phyloP scores from a whole-genome alignment of 139 green algal species.

The Klebsormidium nitens region DNA sequence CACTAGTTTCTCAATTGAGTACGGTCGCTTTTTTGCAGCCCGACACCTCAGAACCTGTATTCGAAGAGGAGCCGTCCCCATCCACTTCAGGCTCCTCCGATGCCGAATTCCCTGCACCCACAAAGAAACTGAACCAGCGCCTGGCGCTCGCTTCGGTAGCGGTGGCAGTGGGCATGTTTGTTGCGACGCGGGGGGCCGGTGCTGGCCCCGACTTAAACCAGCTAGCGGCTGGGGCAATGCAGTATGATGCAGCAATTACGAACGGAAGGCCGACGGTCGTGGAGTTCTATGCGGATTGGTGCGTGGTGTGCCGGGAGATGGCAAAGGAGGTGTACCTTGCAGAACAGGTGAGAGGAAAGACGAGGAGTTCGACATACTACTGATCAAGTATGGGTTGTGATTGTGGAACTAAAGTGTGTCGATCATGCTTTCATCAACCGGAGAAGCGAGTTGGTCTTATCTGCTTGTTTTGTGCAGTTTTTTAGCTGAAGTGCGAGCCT shows the following conservation, averaged over 20 bases:
- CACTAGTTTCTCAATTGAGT: too few relatives aligned
- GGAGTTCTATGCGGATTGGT: conserved; percentile 97
- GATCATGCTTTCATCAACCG: not conserved
- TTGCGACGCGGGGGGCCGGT: conserved; percentile 19
- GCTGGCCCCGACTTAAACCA: conserved; percentile 8
- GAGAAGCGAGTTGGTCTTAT: not conserved
- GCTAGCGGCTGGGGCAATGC: conserved; percentile 15
- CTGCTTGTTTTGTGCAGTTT: not conserved
- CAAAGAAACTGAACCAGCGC: too few relatives aligned
- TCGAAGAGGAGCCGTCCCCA: too few relatives aligned
- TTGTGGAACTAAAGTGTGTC: not conserved
- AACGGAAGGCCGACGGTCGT: conserved; percentile 82
- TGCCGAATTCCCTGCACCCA: too few relatives aligned
- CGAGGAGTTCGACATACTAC: not conserved
- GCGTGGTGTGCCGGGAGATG: conserved; percentile 76
- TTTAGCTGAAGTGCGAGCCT: not conserved
- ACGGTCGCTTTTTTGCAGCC: too few relatives aligned
- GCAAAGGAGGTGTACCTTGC: conserved; percentile 60
- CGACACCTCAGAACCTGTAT: too few relatives aligned
- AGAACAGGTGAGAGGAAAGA: conserved; percentile 1
- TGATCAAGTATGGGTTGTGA: not conserved
- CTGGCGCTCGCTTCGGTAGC: conserved; percentile 22
- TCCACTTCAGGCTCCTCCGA: too few relatives aligned
- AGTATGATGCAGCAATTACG: conserved; percentile 21
- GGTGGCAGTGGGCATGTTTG: conserved; percentile 27